These are phyloP conservation scores for Cryptococcus sp. DNA, from an alignment of 1,284 basidiomycete genomes.

Conservation along the genomic window DNA sequence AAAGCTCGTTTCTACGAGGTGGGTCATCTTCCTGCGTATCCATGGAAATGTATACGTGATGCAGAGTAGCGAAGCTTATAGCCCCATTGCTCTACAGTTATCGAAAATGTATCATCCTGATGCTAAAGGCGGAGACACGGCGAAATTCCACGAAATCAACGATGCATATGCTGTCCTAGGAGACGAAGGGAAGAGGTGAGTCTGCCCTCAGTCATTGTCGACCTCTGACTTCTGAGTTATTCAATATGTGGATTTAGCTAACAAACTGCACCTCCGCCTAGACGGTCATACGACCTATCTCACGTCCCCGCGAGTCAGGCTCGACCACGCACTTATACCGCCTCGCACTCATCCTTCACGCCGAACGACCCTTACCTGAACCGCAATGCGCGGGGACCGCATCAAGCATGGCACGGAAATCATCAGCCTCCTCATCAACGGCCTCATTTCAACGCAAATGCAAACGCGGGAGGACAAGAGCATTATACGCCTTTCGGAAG, in stretches of 20 bases:
- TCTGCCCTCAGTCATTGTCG: conserved; percentile 7
- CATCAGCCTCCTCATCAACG: not conserved
- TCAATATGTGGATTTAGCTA: conserved; percentile 5
- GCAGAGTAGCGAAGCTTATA: not conserved
- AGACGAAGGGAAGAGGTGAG: conserved; percentile 42
- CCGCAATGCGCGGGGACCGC: conserved; percentile 26
- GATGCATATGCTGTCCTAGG: conserved; percentile 51
- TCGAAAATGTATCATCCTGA: conserved; percentile 56
- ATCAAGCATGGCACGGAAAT: conserved; percentile 28
- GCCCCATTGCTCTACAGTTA: conserved; percentile 32
- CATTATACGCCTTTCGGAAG: conserved; percentile 32
- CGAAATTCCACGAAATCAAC: conserved; percentile 49
- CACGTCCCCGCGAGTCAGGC: conserved; percentile 16
- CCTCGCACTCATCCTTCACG: conserved; percentile 14
- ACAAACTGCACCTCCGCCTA: conserved; percentile 5
- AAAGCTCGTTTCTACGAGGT: conserved; percentile 56
- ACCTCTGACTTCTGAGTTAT: not conserved
- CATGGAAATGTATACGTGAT: not conserved
- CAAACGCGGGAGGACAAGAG: conserved; percentile 3
- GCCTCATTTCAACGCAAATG: conserved; percentile 5
- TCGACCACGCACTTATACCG: conserved; percentile 1
- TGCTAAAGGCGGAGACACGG: conserved; percentile 42
- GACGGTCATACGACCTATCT: conserved; percentile 32
- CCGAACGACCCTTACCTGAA: conserved; percentile 22
- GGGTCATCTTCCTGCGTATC: conserved; percentile 12